Conservation (phyloP, 2,329 filamentous ascomycete species). For the Phaeosphaeria sp. region DNA sequence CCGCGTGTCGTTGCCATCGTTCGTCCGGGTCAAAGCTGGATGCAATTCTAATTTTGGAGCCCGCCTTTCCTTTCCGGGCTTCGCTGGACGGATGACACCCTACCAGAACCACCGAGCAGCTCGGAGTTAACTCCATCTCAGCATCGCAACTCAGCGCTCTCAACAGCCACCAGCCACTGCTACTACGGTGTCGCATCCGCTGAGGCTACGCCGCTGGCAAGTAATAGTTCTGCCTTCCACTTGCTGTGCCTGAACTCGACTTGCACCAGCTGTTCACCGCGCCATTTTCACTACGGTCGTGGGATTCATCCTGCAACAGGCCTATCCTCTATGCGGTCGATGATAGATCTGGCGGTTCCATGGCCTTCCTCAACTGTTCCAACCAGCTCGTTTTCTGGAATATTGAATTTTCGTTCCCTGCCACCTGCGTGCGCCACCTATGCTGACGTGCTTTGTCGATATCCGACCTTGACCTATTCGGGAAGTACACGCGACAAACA, state of each 20-base stretch:
- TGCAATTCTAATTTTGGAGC: constrained; percentile 20
- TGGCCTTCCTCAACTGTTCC: constrained; percentile 1
- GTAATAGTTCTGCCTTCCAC: neutral
- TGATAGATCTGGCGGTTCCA: constrained; percentile 18
- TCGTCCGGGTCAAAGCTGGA: constrained; percentile 4
- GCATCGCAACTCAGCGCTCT: constrained; percentile 13
- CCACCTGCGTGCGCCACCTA: constrained; percentile 18
- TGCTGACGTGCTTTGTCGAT: constrained; percentile 33
- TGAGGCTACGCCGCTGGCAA: constrained; percentile 4
- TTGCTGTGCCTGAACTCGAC: constrained; percentile 3
- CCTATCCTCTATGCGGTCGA: constrained; percentile 13
- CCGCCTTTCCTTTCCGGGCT: constrained; percentile 6
- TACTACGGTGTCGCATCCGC: constrained; percentile 17
- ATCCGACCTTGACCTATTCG: constrained; percentile 14
- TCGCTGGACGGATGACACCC: constrained; percentile 4
- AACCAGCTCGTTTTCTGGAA: constrained; percentile 13
- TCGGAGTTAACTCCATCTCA: constrained; percentile 16
- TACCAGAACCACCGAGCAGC: constrained; percentile 2
- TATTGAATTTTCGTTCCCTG: constrained; percentile 8
- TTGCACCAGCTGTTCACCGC: constrained; percentile 11
- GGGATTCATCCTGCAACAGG: neutral
- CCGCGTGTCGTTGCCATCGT: neutral
- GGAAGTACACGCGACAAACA: constrained; percentile 23
- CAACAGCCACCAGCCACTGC: neutral
- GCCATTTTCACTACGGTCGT: neutral